Evolutionary conservation across 2,329 filamentous ascomycete species (phyloP), one percentile per base, ranked within the genome.

Genomic region (Neofusicoccum sp.): DNA sequence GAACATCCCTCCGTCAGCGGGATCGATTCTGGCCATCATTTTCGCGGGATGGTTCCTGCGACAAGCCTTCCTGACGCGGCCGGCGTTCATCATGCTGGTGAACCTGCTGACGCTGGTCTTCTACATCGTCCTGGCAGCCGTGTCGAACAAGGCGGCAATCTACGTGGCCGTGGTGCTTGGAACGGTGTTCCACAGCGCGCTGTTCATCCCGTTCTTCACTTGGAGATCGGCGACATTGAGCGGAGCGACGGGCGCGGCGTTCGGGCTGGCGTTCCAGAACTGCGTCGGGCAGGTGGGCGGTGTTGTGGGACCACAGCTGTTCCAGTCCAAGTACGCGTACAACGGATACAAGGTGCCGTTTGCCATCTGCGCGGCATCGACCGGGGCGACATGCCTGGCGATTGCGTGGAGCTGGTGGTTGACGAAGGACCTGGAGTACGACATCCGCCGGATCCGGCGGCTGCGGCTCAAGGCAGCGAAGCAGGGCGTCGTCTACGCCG

Each of bases 181-280:
- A 4, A 76, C 72, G 0, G 70, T 76, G 57, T 79, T 80, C 60
- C 79, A 79, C 61, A 69, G 70, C 8, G 66, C 71, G 3, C 78
- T 77, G 56, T 79, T 79, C 61, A 77, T 80, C 11, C 75, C 78
- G 0, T 79, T 80, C 63, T 80, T 77, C 76, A 73, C 73, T 20
- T 79, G 58, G 76, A 71, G 77, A 45, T 78, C 77, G 3, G 73
- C 76, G 3, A 78, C 76, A 6, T 67, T 79, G 1, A 66, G 67
- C 1, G 77, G 78, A 1, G 74, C 73, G 6, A 80, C 78, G 0
- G 78, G 77, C 6, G 76, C 78, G 0, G 78, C 77, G 0, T 79
- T 80, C 61, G 77, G 76, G 0, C 67, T 79, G 0, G 78, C 74
- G 0, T 68, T 80, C 11, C 78, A 80, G 61, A 75, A 73, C 1